Base-by-base conservation (phyloP, 768 basidiomycete genomes). In the Phylloporus sp. region DNA sequence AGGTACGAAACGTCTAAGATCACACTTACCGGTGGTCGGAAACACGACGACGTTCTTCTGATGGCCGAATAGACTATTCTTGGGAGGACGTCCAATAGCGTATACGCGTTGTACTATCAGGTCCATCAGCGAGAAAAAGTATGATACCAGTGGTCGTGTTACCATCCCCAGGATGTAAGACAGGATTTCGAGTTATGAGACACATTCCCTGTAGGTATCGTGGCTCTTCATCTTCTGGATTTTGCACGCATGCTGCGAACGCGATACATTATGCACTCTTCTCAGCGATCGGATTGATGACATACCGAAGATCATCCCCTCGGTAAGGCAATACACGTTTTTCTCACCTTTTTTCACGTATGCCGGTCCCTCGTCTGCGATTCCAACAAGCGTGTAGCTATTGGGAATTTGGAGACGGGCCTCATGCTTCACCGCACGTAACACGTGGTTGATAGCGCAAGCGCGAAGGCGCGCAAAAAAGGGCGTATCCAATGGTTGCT, bases 281-380 rank as follows among this genome's bases (percentile, higher is more conserved):
- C 11, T 37, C 27, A 22, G 20, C 17, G 13, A 37, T 32, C 6
- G 6, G 21, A 27, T 4, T 23, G 37, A 33, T 17, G 7, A 58
- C 73, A 36, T 53, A 85, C 87, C 86, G 50, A 80, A 90, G 4
- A 91, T 81, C 52, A 84, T 69, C 1, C 76, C 79, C 49, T 74
- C 72, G 6, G 65, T 62, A 13, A 90, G 65, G 27, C 60, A 69
- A 58, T 71, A 83, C 2, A 85, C 75, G 50, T 84, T 73, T 29
- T 74, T 57, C 42, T 66, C 58, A 1, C 81, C 81, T n/a, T 62
- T 67, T 8, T 61, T 43, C 34, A 59, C 60, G 51, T 87, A 86
- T 0, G 81, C 78, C 0, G 82, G 79, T 0, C 87, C 87, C 64
- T 91, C 87, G 55, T 93, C 90, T 4, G 87, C 84, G 9, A 92